phyloP scores from a whole-genome alignment of 768 basidiomycete species.

The Zangia roseola region DNA sequence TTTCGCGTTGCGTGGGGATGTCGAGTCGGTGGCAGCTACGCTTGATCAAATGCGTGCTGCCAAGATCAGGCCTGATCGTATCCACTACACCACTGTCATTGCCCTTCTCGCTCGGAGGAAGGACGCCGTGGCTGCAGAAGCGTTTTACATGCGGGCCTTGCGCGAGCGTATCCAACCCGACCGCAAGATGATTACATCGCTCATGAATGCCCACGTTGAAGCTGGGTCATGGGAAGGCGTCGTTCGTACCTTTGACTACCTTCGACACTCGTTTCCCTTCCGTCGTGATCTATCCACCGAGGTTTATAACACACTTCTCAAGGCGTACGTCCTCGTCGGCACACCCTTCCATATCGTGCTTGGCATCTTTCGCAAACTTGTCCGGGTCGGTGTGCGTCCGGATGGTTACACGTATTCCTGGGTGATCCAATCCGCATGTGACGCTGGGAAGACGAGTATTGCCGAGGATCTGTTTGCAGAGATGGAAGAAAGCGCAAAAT shows the following conservation, averaged over 20 bases:
- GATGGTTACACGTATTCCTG: conserved; percentile 66
- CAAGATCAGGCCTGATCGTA: conserved; percentile 44
- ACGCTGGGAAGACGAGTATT: conserved; percentile 59
- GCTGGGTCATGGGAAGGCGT: conserved; percentile 78
- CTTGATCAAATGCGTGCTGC: conserved; percentile 61
- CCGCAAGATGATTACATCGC: conserved; percentile 57
- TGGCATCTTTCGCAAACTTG: conserved; percentile 57
- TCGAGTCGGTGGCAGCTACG: conserved; percentile 47
- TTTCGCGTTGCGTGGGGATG: conserved; percentile 53
- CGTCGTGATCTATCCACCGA: conserved; percentile 50
- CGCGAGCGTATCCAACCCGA: conserved; percentile 62
- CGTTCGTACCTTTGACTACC: conserved; percentile 64
- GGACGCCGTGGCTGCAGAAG: conserved; percentile 65
- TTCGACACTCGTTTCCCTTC: conserved; percentile 38
- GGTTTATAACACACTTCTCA: conserved; percentile 76
- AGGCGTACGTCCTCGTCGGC: conserved; percentile 79
- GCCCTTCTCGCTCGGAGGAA: conserved; percentile 58
- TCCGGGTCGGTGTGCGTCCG: conserved; percentile 50
- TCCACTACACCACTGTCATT: conserved; percentile 68
- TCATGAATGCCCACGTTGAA: conserved; percentile 85
- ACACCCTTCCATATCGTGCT: conserved; percentile 69
- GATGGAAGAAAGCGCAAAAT: conserved; percentile 50
- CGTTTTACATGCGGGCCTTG: conserved; percentile 63
- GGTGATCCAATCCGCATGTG: conserved; percentile 79
- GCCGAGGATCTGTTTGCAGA: conserved; percentile 67